Evolutionary conservation across 2,329 filamentous ascomycete genomes (phyloP), one percentile per base, ranked within the genome.

Genomic region (Plectosphaerella plurivora): DNA sequence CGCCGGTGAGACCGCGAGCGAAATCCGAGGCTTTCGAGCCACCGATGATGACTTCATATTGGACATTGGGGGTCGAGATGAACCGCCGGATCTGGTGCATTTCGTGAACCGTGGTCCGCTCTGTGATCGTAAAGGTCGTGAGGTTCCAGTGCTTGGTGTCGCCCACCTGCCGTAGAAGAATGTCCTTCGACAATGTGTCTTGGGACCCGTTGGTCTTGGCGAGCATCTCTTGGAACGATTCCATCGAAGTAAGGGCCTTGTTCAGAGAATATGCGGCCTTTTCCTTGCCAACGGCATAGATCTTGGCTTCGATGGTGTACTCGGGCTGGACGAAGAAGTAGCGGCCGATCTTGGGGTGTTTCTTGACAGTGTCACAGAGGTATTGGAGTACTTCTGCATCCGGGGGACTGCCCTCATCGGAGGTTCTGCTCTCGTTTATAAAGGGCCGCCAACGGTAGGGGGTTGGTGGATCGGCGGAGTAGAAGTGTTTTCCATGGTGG

Each of bases 281-380:
- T 9, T 18, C 37, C 37, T 41, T 18, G 37, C 37, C 37, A 14
- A 15, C 37, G 37, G 37, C n/a, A 15, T 20, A 12, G 16, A 44
- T 12, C 41, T 44, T 18, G n/a, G 8, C 14, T 4, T 20, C 7
- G 37, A 14, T n/a, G 15, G 3, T 37, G 15, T 56, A 50, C 9
- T 53, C 6, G 1, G 57, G 55, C 44, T 54, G 57, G 25, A 58
- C 35, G 25, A 54, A 53, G 33, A 57, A 57, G 35, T 53, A 50
- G 3, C 41, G 50, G 3, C 55, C 56, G n/a, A 45, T 45, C 18
- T 50, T 49, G 18, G 28, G 37, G 5, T 5, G 2, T n/a, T 53
- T 20, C 9, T 16, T 41, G 14, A 55, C 39, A 11, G 48, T 18
- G 10, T 36, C 20, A 22, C 28, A 16, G 16, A 58, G 53, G 42